These are phyloP conservation scores for Taphrina pruni DNA, from an alignment of 1,139 yeast species.

Conservation along the genomic window DNA sequence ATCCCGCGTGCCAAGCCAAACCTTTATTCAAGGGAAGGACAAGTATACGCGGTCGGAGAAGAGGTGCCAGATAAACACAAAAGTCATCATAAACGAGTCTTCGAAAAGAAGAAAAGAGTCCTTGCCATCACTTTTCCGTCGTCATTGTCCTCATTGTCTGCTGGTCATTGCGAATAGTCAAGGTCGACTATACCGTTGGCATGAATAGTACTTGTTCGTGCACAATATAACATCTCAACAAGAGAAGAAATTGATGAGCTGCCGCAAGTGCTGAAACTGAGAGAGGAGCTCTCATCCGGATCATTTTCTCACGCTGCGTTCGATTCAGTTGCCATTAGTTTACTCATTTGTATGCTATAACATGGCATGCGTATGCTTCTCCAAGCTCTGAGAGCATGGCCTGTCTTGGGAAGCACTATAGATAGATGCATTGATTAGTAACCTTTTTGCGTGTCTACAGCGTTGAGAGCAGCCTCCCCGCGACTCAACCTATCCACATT, in stretches of 20 bases:
- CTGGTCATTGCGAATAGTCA: background rate
- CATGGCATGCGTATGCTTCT: too few species aligned
- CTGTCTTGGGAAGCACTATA: too few species aligned
- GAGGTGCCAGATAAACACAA: constrained; percentile 39
- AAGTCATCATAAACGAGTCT: constrained; percentile 24
- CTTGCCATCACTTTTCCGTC: background rate
- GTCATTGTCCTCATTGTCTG: constrained; percentile 3
- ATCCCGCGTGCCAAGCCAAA: constrained; percentile 25
- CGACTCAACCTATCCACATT: constrained; percentile 42
- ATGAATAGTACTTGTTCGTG: too few species aligned
- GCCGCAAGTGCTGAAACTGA: background rate
- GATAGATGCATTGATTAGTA: background rate
- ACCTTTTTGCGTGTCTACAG: background rate
- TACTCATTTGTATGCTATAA: background rate
- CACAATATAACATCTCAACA: too few species aligned
- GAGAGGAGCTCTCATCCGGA: background rate
- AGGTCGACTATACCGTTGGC: too few species aligned
- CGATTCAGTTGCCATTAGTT: background rate
- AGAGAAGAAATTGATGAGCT: background rate
- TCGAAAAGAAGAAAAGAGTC: too few species aligned
- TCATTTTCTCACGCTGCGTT: constrained; percentile 3
- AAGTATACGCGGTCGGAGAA: constrained; percentile 38
- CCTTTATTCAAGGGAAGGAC: background rate
- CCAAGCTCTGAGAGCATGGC: too few species aligned
- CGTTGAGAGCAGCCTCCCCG: background rate